Base-by-base conservation (phyloP, 495 filamentous ascomycete genomes). In the Penicillium lividum region DNA sequence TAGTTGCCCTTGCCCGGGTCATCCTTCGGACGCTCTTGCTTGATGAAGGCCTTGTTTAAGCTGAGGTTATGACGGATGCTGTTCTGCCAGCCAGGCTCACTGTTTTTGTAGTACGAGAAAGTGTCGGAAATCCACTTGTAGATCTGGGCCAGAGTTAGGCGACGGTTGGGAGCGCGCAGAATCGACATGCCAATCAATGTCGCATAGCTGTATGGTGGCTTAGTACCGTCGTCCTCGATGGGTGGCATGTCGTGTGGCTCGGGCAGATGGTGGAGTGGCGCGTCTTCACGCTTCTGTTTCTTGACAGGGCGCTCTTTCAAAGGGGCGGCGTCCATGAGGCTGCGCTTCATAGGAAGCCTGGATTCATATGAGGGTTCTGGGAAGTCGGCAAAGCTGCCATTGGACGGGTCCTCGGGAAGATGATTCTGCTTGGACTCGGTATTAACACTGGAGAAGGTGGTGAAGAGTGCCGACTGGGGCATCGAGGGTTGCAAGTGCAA, bases 61-160 rank as follows among this genome's bases (percentile, higher is more conserved):
- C 91, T 96, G n/a, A 98, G 86, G 59, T 98, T 98, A 67, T 98
- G 94, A 1, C 94, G 88, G 71, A 98, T 98, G 75, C 93, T 97
- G 70, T 98, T 98, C 73, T 97, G 93, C 94, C 94, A 98, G 28
- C 94, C 93, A 5, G 89, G 82, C 54, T 96, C 91, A 34, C 86
- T 82, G 16, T 85, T 83, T 55, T 86, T 86, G 76, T 97, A 98
- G 72, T 90, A 96, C 3, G 82, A 84, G 70, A 91, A 98, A 4
- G 88, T 94, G 68, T 98, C 91, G 1, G 91, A 92, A 57, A 98
- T 98, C 94, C 94, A 98, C 67, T 94, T 96, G 83, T 98, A 98
- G 60, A 98, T 98, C 68, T 97, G 93, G n/a, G 92, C 86, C 1
- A 98, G 80, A 2, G 94, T 97, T 50, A 98, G 77, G 40, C 89